These are phyloP conservation scores for Dictyostelium discoideum DNA, from an alignment of 78 protist species.

Conservation along the genomic window DNA sequence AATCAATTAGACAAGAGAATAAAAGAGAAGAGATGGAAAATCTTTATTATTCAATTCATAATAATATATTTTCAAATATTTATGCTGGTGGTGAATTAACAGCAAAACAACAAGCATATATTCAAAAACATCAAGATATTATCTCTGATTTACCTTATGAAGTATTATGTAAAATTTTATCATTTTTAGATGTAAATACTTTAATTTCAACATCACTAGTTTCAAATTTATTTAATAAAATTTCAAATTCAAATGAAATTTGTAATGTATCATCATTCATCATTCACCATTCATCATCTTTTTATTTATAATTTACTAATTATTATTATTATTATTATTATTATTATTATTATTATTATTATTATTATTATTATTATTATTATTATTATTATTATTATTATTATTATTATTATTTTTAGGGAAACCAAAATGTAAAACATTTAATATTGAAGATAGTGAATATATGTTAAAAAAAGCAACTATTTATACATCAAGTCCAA, in stretches of 20 bases:
- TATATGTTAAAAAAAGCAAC: constrained; percentile 28
- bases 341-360: background rate
- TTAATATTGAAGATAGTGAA: background rate
- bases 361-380: background rate
- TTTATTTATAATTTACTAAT: too few relatives aligned
- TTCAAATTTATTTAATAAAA: constrained; percentile 24
- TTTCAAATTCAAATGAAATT: constrained; percentile 28
- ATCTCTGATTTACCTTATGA: constrained; percentile 50
- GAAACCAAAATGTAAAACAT: constrained; percentile 69
- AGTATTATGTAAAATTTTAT: constrained; percentile 3
- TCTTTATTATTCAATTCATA: background rate
- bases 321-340: background rate
- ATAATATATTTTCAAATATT: background rate
- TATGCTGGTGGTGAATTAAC: constrained; percentile 6
- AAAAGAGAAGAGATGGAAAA: background rate
- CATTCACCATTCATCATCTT: background rate
- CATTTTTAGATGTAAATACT: background rate
- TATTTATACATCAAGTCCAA: background rate
- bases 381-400: background rate
- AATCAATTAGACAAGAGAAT: background rate
- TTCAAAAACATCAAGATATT: background rate
- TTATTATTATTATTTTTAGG: constrained; percentile 14
- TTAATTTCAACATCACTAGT: constrained; percentile 10
- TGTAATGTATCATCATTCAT: constrained; percentile 12
- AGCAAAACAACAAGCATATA: constrained; percentile 8